Conservation (phyloP, 352 stramenopile genomes). For the Chrysophaeum taylorii region DNA sequence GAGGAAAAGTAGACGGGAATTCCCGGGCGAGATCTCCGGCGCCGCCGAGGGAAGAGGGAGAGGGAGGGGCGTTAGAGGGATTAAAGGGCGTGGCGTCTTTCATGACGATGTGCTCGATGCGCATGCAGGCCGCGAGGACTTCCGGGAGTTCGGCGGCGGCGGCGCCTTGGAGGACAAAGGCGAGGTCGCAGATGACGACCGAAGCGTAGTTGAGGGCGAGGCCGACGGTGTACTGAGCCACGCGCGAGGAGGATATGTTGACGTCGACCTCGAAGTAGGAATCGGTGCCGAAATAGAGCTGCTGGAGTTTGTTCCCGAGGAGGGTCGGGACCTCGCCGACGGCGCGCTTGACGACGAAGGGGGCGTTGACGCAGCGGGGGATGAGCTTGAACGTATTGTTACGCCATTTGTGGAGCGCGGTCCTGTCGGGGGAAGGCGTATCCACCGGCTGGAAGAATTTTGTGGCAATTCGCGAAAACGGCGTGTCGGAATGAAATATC, state of each 20-base stretch:
- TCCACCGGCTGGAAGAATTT: constrained; percentile 43
- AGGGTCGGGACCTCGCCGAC: constrained; percentile 67
- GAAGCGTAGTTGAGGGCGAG: constrained; percentile 3
- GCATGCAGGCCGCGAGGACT: constrained; percentile 42
- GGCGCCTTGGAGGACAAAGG: constrained; percentile 61
- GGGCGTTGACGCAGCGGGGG: constrained; percentile 64
- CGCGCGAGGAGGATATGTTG: constrained; percentile 53
- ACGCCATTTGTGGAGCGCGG: constrained; percentile 59
- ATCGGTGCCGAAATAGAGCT: constrained; percentile 59
- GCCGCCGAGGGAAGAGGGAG: too few species aligned
- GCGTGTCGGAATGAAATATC: constrained; percentile 31
- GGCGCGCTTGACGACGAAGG: constrained; percentile 68
- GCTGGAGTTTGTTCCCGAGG: constrained; percentile 69
- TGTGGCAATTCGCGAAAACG: constrained; percentile 46
- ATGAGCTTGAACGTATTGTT: constrained; percentile 76
- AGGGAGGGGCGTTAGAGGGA: too few species aligned
- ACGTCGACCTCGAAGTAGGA: constrained; percentile 75
- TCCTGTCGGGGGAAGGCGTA: constrained; percentile 47
- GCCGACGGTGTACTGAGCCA: constrained; percentile 11
- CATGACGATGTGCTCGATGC: constrained; percentile 15
- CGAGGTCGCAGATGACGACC: constrained; percentile 31
- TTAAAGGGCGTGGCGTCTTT: too few species aligned
- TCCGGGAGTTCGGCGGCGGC: constrained; percentile 57
- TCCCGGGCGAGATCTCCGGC: too few species aligned
- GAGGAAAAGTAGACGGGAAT: too few species aligned